phyloP scores from a whole-genome alignment of 2,329 filamentous ascomycete genomes.

The Tolypocladium album region DNA sequence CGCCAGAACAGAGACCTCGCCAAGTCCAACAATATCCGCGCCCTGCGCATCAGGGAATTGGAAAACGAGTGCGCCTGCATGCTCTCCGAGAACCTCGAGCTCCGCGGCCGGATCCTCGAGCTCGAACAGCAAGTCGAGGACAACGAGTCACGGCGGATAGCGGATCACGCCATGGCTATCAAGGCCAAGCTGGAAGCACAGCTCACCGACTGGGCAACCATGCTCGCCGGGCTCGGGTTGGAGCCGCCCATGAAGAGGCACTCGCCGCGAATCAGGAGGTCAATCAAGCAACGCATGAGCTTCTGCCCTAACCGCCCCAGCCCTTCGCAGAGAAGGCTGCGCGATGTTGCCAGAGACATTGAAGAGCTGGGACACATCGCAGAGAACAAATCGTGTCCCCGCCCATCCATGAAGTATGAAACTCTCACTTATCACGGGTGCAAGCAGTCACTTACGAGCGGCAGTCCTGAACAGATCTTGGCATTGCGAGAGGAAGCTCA shows the following conservation, averaged over 20 bases:
- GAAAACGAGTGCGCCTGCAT: slow-evolving; percentile 67
- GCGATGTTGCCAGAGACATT: slow-evolving; percentile 43
- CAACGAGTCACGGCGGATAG: slow-evolving; percentile 45
- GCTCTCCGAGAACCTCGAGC: slow-evolving; percentile 66
- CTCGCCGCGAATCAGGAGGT: slow-evolving; percentile 27
- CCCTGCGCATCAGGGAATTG: slow-evolving; percentile 63
- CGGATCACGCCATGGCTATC: slow-evolving; percentile 57
- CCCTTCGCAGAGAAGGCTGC: slow-evolving; percentile 44
- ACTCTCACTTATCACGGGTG: not conserved
- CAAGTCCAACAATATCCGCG: slow-evolving; percentile 66
- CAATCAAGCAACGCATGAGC: slow-evolving; percentile 29
- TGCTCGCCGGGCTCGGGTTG: slow-evolving; percentile 55
- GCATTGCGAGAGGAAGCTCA: slow-evolving; percentile 42
- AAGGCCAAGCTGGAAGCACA: slow-evolving; percentile 63
- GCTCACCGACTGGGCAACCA: slow-evolving; percentile 55
- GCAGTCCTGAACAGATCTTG: slow-evolving; percentile 50
- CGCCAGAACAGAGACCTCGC: slow-evolving; percentile 79
- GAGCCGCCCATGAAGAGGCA: slow-evolving; percentile 45
- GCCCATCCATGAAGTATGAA: slow-evolving; percentile 57
- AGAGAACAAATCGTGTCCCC: slow-evolving; percentile 58
- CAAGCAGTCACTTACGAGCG: slow-evolving; percentile 16
- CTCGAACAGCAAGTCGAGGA: slow-evolving; percentile 58
- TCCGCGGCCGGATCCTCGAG: slow-evolving; percentile 59
- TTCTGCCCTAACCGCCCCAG: slow-evolving; percentile 28
- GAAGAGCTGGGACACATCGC: slow-evolving; percentile 46